Evolutionary conservation across 306 rosid species (phyloP).

Genomic region (Pyrus betulifolia): DNA sequence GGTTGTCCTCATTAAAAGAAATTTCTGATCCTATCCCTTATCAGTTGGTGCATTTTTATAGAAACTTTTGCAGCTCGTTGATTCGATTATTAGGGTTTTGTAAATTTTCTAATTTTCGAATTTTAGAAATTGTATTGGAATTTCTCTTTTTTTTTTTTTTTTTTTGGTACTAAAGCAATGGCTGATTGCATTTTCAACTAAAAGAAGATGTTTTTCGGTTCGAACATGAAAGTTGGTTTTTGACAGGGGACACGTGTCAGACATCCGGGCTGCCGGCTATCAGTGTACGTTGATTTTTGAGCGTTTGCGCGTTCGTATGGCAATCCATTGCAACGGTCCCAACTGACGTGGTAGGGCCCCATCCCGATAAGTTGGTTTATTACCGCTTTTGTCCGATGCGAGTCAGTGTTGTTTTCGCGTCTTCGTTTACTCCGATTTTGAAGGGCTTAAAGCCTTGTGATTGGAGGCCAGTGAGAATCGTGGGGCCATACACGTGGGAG

Average conservation of each 20-base stretch:
- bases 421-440: not conserved
- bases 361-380: not conserved
- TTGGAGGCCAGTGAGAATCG: not conserved
- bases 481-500: not conserved
- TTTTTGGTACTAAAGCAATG: not conserved
- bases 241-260: not conserved
- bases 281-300: not conserved
- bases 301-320: not conserved
- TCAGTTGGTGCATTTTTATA: not conserved
- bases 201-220: not conserved
- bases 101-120: no score
- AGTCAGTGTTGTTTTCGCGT: not conserved
- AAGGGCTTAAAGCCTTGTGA: not conserved
- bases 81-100: no score
- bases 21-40: no score
- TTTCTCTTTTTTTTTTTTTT: not conserved
- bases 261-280: not conserved
- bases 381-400: not conserved
- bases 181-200: not conserved
- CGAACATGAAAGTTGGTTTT: not conserved
- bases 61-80: not conserved
- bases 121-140: not conserved
- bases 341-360: not conserved
- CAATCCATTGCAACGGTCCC: not conserved
- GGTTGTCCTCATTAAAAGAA: no score